Evolutionary conservation across 2,329 filamentous ascomycete species (phyloP), one percentile per base, ranked within the genome.

Genomic region (Purpureocillium takamizusanense): DNA sequence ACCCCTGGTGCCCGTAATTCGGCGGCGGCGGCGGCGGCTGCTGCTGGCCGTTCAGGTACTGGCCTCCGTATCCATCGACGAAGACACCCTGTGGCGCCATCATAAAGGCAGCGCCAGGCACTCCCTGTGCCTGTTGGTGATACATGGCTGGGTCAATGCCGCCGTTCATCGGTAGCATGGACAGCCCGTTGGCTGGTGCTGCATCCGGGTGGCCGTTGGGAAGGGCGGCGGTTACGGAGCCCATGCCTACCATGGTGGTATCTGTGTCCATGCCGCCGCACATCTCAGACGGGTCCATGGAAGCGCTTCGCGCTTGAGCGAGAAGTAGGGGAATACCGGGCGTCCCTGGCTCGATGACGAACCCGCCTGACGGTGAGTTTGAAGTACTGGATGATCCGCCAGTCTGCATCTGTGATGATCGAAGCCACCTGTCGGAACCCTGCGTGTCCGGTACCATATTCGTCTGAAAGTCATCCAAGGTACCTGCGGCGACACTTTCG

Each of bases 281-380:
- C 17, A 45, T 39, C 30, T 49, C 47, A 3, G 44, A 36, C 2
- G 43, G 38, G 8, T 46, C 43, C 11, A 44, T 35, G 10, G 48
- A 39, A 14, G 46, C 44, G 18, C 44, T 50, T 12, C 47, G 45
- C 8, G 51, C 52, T 14, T 55, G 50, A 6, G 51, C 51, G 7
- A 56, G 46, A 33, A 56, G 49, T 29, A 51, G 35, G 6, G 53
- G 51, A 9, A 56, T 42, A 7, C 51, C 53, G 1, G 53, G 52
- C 4, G 51, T 48, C 6, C 46, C 45, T 12, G 46, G 44, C 29
- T 51, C 51, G 2, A 41, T 32, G 17, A 47, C 46, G 28, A 47
- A 41, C 29, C 42, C 39, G 18, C 32, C 15, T 14, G 28, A n/a
- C 16, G 33, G 36, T 6, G 40, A 35, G 14, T 17, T 32, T 7